These are phyloP conservation scores for Cyberlindnera americana DNA, from an alignment of 805 yeast genomes.

Conservation along the genomic window DNA sequence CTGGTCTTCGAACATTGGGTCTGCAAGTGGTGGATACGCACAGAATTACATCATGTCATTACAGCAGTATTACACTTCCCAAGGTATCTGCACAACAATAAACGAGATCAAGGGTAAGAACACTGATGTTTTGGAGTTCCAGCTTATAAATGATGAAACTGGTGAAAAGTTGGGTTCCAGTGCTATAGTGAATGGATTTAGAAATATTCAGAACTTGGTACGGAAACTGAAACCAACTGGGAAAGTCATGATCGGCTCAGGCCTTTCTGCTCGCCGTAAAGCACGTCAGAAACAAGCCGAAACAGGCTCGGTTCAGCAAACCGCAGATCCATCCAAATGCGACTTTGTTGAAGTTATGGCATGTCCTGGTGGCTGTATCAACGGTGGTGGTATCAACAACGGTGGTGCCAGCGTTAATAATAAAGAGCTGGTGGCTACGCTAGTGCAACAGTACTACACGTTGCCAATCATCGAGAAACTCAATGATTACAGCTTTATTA, in stretches of 20 bases:
- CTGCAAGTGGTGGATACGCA: constrained; percentile 89
- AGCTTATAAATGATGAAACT: constrained; percentile 40
- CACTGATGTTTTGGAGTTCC: constrained; percentile 63
- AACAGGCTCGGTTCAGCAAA: constrained; percentile 1
- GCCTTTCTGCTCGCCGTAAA: constrained; percentile 26
- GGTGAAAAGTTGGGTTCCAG: constrained; percentile 47
- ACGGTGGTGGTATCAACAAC: constrained; percentile 83
- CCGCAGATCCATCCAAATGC: constrained; percentile 60
- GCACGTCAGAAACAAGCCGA: constrained; percentile 14
- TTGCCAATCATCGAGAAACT: constrained; percentile 28
- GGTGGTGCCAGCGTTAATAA: constrained; percentile 17
- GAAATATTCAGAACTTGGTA: constrained; percentile 91
- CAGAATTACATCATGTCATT: constrained; percentile 53
- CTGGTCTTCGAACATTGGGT: constrained; percentile 76
- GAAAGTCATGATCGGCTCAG: constrained; percentile 25
- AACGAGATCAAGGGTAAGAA: constrained; percentile 62
- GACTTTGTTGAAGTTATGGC: constrained; percentile 96
- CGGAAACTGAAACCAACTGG: constrained; percentile 51
- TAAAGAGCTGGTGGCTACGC: constrained; percentile 18
- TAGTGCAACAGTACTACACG: constrained; percentile 32
- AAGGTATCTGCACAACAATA: constrained; percentile 26
- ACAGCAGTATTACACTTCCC: constrained; percentile 27
- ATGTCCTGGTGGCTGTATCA: constrained; percentile 96
- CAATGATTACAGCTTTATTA: constrained; percentile 28
- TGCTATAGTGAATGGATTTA: constrained; percentile 82